Evolutionary conservation across 805 yeast genomes (phyloP).

Genomic region (Myxozyma sirexii): DNA sequence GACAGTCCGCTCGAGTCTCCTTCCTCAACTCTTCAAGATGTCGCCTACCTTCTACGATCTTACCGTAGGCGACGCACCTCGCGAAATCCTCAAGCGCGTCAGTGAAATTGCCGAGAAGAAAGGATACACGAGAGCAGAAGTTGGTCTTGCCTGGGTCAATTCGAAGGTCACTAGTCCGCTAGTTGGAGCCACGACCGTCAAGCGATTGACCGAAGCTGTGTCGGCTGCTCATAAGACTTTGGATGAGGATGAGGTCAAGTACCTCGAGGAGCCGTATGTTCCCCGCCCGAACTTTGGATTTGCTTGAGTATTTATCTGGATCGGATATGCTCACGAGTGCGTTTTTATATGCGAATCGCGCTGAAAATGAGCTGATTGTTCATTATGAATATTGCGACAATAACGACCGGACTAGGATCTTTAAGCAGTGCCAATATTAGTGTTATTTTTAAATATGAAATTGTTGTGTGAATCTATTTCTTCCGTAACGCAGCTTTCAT

Average conservation of each 20-base stretch:
- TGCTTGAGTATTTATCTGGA: background rate
- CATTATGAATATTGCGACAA: no score
- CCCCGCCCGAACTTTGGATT: slow-evolving; percentile 22
- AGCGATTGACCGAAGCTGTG: slow-evolving; percentile 56
- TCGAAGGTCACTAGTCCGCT: slow-evolving; percentile 57
- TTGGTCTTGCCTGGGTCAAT: slow-evolving; percentile 58
- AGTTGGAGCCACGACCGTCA: slow-evolving; percentile 54
- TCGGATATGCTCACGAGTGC: no score
- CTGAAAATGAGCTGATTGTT: no score
- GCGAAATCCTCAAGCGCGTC: slow-evolving; percentile 46
- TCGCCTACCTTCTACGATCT: background rate
- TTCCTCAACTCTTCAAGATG: background rate
- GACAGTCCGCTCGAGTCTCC: slow-evolving; percentile 8
- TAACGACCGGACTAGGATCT: no score
- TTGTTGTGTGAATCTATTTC: no score
- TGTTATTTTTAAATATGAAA: no score
- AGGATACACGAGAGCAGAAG: slow-evolving; percentile 53
- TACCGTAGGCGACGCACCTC: slow-evolving; percentile 15
- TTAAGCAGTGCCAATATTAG: no score
- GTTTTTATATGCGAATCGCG: no score
- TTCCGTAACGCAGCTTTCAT: no score
- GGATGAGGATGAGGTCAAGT: slow-evolving; percentile 41
- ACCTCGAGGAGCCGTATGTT: slow-evolving; percentile 40
- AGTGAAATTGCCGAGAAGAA: slow-evolving; percentile 55
- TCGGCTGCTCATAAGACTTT: slow-evolving; percentile 48